Evolutionary conservation across 2,329 filamentous ascomycete species (phyloP).

Genomic region (Alternaria incomplexa): DNA sequence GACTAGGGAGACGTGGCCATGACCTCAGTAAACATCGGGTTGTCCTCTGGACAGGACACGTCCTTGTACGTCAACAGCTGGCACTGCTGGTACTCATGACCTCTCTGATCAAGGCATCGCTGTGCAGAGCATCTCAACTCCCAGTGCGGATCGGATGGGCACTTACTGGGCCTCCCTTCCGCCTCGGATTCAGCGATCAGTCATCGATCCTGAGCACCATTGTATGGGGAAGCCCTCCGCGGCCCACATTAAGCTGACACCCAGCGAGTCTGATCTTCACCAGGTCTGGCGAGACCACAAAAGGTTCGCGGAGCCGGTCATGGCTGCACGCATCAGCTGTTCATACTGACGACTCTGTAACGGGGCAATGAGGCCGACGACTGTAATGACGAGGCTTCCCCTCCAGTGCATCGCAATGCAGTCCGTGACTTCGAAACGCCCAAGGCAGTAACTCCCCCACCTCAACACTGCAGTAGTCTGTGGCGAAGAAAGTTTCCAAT

Average conservation of each 20-base stretch:
- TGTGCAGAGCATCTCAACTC: not conserved
- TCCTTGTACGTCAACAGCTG: not conserved
- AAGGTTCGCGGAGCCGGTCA: not conserved
- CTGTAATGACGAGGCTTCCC: not conserved
- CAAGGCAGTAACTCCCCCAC: not conserved
- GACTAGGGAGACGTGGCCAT: not conserved
- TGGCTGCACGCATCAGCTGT: not conserved
- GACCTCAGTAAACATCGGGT: not conserved
- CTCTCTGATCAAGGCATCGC: not conserved
- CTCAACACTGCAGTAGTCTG: slow-evolving; percentile 3
- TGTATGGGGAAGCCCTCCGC: not conserved
- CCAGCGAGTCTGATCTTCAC: not conserved
- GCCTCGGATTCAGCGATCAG: not conserved
- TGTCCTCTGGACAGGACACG: not conserved
- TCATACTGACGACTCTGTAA: not conserved
- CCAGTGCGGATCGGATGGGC: not conserved
- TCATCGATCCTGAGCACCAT: not conserved
- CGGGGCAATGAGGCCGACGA: not conserved
- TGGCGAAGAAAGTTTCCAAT: not conserved
- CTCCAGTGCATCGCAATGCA: not conserved
- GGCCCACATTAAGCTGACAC: not conserved
- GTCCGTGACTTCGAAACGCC: not conserved
- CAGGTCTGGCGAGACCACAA: not conserved
- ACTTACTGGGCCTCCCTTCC: not conserved
- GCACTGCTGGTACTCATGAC: not conserved